A percentile compares a stretch with the other conserved stretches of the same genome.
These are phyloP conservation scores for Penicillium crustosum DNA, from an alignment of 2,329 filamentous ascomycete species.

Conservation along the genomic window DNA sequence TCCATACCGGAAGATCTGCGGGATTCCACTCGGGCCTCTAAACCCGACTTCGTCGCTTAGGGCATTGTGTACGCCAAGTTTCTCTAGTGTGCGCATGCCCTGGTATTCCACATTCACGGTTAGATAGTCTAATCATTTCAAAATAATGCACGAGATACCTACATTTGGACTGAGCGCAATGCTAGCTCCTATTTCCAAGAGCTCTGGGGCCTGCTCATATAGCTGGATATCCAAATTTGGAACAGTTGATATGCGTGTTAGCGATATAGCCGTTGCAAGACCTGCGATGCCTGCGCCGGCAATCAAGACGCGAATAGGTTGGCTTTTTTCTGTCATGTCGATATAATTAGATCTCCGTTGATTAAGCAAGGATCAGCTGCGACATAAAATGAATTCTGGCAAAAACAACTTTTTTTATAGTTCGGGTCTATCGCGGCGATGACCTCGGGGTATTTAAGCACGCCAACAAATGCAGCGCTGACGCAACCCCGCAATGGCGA, in stretches of 20 bases:
- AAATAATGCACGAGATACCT: neutral
- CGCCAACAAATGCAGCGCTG: conserved; percentile 17
- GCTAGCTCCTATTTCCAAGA: conserved; percentile 18
- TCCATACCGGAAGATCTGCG: conserved; percentile 48
- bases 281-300: conserved; percentile 54
- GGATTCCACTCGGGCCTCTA: conserved; percentile 43
- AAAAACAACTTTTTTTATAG: neutral
- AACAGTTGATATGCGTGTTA: conserved; percentile 24
- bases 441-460: conserved; percentile 22
- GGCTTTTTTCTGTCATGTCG: neutral
- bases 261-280: conserved; percentile 49
- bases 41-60: conserved; percentile 44
- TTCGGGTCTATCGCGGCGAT: neutral
- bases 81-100: conserved; percentile 53
- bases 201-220: conserved; percentile 50
- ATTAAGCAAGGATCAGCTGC: neutral
- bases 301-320: conserved; percentile 43
- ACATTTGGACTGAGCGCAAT: conserved; percentile 49
- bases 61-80: conserved; percentile 51
- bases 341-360: neutral
- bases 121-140: neutral
- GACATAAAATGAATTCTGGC: neutral
- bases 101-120: neutral
- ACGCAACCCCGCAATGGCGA: conserved; percentile 16
- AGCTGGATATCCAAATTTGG: conserved; percentile 47